Base-by-base conservation (phyloP, 495 filamentous ascomycete species). In the Cercophora newfieldiana region DNA sequence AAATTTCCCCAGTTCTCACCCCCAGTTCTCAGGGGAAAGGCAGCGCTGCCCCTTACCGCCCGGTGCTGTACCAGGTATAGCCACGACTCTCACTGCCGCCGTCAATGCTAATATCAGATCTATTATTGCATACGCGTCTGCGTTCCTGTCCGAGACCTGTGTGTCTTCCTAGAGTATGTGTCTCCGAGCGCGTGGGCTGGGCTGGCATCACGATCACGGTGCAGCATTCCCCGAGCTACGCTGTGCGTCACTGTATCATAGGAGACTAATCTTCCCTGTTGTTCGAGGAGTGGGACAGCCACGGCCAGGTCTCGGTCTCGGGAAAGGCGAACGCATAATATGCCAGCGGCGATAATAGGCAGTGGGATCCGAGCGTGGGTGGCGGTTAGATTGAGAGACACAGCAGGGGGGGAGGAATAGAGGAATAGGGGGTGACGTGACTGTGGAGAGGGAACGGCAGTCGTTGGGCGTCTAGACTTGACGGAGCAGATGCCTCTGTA, bases 361-460 rank as follows among this genome's bases (percentile, higher is more conserved):
- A 66, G 48, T 55, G 26, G 30, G 26, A 61, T 28, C 59, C 59
- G 59, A 61, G 59, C 59, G 59, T 47, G 59, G 51, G 51, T 26
- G 26, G 19, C 51, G 22, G 22, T 28, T 28, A 28, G 51, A 55
- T 55, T 44, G 37, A 14, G 10, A 16, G 12, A 8, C 18, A 5
- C 12, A 4, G 4, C 30, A 33, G 12, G 5, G 30, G 30, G 30
- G 30, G 30, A 33, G 30, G 30, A 12, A 14, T 2, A 16, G 18
- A 44, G 37, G 31, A 58, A 59, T 5, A 7, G 29, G 57, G 33
- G 56, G 64, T 33, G 56, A 29, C 56, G 29, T 29, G 62, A 31
- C 56, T 56, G 44, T 48, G 16, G 25, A 30, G 50, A 29, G 18
- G 37, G 37, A 14, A 44, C 37, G 37, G 37, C 37, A 44, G 37